Base-by-base conservation (phyloP, 139 green algal species). In the Chlamydomonas sp. region DNA sequence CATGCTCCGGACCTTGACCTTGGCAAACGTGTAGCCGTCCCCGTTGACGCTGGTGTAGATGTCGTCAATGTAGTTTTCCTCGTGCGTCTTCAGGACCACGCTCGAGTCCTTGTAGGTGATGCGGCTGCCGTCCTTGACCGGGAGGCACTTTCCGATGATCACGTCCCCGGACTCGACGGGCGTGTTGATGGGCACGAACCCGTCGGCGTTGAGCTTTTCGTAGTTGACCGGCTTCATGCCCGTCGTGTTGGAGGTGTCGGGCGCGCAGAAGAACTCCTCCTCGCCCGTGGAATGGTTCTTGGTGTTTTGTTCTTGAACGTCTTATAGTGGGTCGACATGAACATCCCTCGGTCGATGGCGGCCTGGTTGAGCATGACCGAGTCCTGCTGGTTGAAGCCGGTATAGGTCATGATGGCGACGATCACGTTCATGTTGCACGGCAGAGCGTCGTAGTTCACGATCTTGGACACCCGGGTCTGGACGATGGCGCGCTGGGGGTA, bases 381-480 rank as follows among this genome's bases (percentile, higher is more conserved):
- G 73, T 91, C 85, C 70, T 91, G 84, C 72, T 91, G 85, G 78
- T 91, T 91, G 73, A 81, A 91, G 2, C 85, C 85, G 3, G 76
- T 80, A 73, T 87, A 88, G 37, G 62, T 80, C 31, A 67, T 54
- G 71, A 91, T 89, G 6, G 79, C 84, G 35, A 89, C 84, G 20
- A 89, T 76, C 47, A 76, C 76, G 59, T 91, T 91, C 43, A 54
- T 16, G 3, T 69, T 69, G 28, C 24, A 47, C 1, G 74, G 68
- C 36, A 80, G 48, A 24, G 43, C 20, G 38, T 70, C 22, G n/a
- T n/a, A n/a, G n/a, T n/a, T n/a, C n/a, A n/a, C n/a, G 28, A 59
- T 28, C 26, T 70, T 34, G 39, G 70, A n/a, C 3, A 38, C n/a
- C 1, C 3, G 1, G 8, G 73, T 79, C 29, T 4, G 29, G 5